Percentiles rank a stretch among this genome's conserved stretches.
phyloP scores from a whole-genome alignment of 2,329 filamentous ascomycete species.

The Paecilomyces formosus region DNA sequence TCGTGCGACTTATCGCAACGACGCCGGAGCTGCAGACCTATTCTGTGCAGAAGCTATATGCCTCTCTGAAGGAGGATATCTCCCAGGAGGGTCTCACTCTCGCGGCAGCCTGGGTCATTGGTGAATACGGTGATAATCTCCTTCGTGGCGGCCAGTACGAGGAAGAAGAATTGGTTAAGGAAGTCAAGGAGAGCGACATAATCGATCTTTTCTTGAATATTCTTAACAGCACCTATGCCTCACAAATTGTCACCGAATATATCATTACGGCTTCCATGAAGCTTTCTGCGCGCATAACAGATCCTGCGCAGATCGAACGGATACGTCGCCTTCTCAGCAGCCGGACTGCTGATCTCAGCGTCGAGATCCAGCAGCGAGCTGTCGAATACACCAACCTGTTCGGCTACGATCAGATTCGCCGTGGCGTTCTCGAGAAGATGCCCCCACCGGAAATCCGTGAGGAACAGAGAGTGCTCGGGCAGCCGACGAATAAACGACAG shows the following conservation, averaged over 20 bases:
- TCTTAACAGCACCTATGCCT: constrained; percentile 88
- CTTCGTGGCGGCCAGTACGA: constrained; percentile 85
- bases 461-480: constrained; percentile 81
- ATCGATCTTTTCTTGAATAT: constrained; percentile 90
- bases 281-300: constrained; percentile 77
- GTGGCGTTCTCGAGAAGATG: constrained; percentile 94
- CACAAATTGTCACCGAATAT: constrained; percentile 86
- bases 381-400: constrained; percentile 97
- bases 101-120: constrained; percentile 93
- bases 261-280: constrained; percentile 95
- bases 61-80: constrained; percentile 87
- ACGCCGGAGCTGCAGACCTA: constrained; percentile 94
- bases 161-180: constrained; percentile 78
- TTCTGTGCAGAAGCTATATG: constrained; percentile 89
- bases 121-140: constrained; percentile 90
- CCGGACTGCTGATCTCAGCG: constrained; percentile 79
- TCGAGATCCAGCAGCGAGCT: constrained; percentile 92
- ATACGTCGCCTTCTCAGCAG: constrained; percentile 69
- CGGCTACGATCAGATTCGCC: constrained; percentile 74
- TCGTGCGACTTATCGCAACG: constrained; percentile 89
- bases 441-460: constrained; percentile 94
- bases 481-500: constrained; percentile 61
- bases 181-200: constrained; percentile 81
- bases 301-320: constrained; percentile 78
- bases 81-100: constrained; percentile 93